Percentiles rank a stretch among this genome's conserved stretches.
Conservation (phyloP, 139 green algal species). For the Chlorella sp. region DNA sequence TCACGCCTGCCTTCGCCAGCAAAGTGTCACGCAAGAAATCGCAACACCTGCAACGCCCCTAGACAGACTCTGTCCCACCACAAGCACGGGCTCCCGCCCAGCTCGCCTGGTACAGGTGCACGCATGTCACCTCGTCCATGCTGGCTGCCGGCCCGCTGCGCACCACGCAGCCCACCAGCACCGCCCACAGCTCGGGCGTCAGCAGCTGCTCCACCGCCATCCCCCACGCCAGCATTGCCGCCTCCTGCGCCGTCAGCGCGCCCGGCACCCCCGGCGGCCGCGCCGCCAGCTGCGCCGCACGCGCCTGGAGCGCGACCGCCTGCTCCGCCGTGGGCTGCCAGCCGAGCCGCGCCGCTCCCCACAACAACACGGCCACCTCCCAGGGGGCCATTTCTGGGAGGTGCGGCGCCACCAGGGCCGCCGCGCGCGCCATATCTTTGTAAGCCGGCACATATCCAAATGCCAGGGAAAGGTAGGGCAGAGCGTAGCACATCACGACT, state of each 20-base stretch:
- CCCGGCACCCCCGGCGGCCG: neutral
- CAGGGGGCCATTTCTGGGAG: conserved; percentile 10
- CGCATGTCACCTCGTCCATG: conserved; percentile 41
- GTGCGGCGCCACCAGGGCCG: conserved; percentile 1
- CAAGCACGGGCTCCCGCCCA: too few species aligned
- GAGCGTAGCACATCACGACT: conserved; percentile 33
- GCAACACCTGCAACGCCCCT: too few species aligned
- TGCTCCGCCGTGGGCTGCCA: conserved; percentile 8
- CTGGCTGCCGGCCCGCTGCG: neutral
- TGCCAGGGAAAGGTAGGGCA: conserved; percentile 38
- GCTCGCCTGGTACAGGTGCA: too few species aligned
- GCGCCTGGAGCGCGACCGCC: conserved; percentile 1
- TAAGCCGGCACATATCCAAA: conserved; percentile 26
- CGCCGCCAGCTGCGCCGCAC: neutral
- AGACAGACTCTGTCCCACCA: too few species aligned
- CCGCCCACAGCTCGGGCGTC: conserved; percentile 30
- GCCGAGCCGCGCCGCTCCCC: conserved; percentile 33
- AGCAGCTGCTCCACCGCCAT: conserved; percentile 33
- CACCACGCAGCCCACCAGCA: conserved; percentile 10
- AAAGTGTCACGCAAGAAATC: too few species aligned
- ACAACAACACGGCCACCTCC: conserved; percentile 38
- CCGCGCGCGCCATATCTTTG: conserved; percentile 20
- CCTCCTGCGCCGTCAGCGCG: conserved; percentile 30
- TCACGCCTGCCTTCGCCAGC: too few species aligned
- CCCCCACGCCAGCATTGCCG: conserved; percentile 30